Conservation (phyloP, 495 filamentous ascomycete genomes). For the Aspergillus bridgeri region DNA sequence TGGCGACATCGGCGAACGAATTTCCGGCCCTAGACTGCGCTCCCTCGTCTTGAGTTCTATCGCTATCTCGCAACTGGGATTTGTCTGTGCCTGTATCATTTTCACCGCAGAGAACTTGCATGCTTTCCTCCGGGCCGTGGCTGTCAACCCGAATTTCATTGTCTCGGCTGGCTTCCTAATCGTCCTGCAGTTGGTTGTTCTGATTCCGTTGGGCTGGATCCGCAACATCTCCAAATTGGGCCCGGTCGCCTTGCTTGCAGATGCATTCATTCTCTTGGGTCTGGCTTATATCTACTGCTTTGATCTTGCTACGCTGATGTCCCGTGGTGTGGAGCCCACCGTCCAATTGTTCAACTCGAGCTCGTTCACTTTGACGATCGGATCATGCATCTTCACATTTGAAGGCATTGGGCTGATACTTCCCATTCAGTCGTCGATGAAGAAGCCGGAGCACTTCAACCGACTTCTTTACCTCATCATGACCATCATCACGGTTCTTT, state of each 20-base stretch:
- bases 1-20: constrained; percentile 81
- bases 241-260: constrained; percentile 76
- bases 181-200: constrained; percentile 80
- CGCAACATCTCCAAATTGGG: constrained; percentile 87
- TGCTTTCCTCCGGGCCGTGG: constrained; percentile 74
- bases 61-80: constrained; percentile 83
- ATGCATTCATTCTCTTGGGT: constrained; percentile 83
- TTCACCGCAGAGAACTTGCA: constrained; percentile 89
- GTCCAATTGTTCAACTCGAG: constrained; percentile 75
- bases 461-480: constrained; percentile 75
- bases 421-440: constrained; percentile 91
- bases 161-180: constrained; percentile 77
- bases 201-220: constrained; percentile 80
- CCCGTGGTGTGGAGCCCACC: constrained; percentile 65
- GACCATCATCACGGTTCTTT: constrained; percentile 83
- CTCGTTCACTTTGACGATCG: constrained; percentile 88
- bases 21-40: constrained; percentile 82
- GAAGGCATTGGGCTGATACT: constrained; percentile 93
- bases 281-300: constrained; percentile 88
- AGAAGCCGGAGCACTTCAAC: constrained; percentile 75
- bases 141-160: constrained; percentile 54
- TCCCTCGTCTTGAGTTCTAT: constrained; percentile 75
- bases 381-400: constrained; percentile 93
- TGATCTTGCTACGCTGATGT: constrained; percentile 73
- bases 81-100: constrained; percentile 91